Percentiles rank a stretch among this genome's conserved stretches.
These are phyloP conservation scores for Neurospora sp. DNA, from an alignment of 495 filamentous ascomycete genomes.

Conservation along the genomic window DNA sequence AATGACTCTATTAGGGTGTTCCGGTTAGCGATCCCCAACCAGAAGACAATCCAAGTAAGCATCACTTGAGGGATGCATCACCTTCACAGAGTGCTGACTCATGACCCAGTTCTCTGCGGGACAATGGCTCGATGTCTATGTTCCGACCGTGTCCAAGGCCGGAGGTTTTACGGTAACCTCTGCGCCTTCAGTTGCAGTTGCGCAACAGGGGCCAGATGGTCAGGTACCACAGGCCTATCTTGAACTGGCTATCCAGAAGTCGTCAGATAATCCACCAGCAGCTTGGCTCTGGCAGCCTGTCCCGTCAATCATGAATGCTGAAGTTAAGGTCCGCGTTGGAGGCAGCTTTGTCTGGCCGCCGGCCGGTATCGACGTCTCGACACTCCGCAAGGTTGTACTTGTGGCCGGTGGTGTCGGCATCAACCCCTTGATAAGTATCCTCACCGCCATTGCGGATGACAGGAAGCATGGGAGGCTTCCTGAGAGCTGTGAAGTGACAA, in stretches of 20 bases:
- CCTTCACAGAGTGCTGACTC: neutral
- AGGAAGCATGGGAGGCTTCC: neutral
- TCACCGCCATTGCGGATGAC: constrained; percentile 23
- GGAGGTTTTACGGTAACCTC: constrained; percentile 89
- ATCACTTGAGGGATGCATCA: constrained; percentile 2
- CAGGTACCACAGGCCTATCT: constrained; percentile 1
- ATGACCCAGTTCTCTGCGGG: constrained; percentile 61
- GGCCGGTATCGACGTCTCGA: constrained; percentile 23
- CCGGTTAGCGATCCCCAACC: constrained; percentile 21
- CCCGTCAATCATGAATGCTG: constrained; percentile 41
- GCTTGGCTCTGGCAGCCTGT: constrained; percentile 61
- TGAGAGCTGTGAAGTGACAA: neutral
- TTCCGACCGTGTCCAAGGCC: constrained; percentile 53
- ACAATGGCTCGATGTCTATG: constrained; percentile 84
- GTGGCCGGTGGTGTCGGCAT: constrained; percentile 80
- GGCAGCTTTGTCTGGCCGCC: constrained; percentile 73
- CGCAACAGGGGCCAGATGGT: constrained; percentile 48
- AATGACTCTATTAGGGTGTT: constrained; percentile 30
- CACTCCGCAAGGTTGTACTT: constrained; percentile 52
- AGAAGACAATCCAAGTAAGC: constrained; percentile 16
- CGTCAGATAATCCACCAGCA: constrained; percentile 36
- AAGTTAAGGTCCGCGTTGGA: constrained; percentile 60
- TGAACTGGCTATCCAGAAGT: constrained; percentile 21
- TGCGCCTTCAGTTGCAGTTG: constrained; percentile 39
- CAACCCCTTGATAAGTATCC: constrained; percentile 51